phyloP scores from a whole-genome alignment of 2,329 filamentous ascomycete genomes.

The Beauveria caledonica region DNA sequence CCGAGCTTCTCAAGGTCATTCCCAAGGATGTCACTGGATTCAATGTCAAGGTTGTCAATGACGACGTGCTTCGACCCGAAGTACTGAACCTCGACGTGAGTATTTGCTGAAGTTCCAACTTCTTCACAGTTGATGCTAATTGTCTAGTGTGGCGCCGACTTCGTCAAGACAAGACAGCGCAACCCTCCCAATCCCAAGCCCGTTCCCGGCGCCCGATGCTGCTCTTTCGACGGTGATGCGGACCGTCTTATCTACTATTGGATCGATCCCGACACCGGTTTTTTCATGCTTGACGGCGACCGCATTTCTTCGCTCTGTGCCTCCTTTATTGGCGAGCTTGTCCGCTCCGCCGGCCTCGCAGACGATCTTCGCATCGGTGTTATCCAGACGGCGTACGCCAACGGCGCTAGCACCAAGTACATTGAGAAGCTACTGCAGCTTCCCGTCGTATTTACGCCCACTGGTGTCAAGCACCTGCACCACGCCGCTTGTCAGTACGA shows the following conservation, averaged over 20 bases:
- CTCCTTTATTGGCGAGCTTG: slow-evolving; percentile 85
- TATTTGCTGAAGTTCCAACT: slow-evolving; percentile 13
- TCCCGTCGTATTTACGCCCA: slow-evolving; percentile 86
- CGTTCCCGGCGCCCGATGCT: slow-evolving; percentile 67
- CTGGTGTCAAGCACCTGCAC: slow-evolving; percentile 95
- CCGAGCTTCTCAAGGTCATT: slow-evolving; percentile 76
- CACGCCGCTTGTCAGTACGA: slow-evolving; percentile 94
- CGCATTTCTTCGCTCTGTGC: slow-evolving; percentile 92
- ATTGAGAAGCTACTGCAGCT: slow-evolving; percentile 81
- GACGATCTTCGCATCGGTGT: slow-evolving; percentile 84
- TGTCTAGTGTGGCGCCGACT: slow-evolving; percentile 80
- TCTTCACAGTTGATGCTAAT: background rate
- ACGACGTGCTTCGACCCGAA: slow-evolving; percentile 85
- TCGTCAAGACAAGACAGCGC: slow-evolving; percentile 92
- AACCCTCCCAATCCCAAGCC: slow-evolving; percentile 78
- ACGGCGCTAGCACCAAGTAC: slow-evolving; percentile 88
- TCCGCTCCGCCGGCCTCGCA: slow-evolving; percentile 68
- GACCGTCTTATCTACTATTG: slow-evolving; percentile 96
- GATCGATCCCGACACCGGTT: slow-evolving; percentile 69
- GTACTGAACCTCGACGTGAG: slow-evolving; percentile 78
- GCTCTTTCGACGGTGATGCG: slow-evolving; percentile 89
- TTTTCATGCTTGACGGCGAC: slow-evolving; percentile 91
- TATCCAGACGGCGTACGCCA: slow-evolving; percentile 95
- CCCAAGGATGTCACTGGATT: slow-evolving; percentile 61
- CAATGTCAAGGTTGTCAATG: slow-evolving; percentile 82